Conservation (phyloP, 371 early-diverging fungal species). For the Mortierella sp. region DNA sequence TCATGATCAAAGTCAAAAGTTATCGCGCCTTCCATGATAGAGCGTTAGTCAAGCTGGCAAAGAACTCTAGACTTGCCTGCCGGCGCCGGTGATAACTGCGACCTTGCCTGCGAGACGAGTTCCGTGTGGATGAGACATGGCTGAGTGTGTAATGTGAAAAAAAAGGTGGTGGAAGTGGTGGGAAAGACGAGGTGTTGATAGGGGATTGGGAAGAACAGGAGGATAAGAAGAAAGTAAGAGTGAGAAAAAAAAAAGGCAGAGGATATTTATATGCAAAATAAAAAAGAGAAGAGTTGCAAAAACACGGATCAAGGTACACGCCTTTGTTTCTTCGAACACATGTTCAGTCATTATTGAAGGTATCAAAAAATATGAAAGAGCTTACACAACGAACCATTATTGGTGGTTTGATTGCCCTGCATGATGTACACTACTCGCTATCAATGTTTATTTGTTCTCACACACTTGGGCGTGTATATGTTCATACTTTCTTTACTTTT, state of each 20-base stretch:
- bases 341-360: background rate
- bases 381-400: too few relatives aligned
- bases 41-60: background rate
- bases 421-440: too few relatives aligned
- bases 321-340: background rate
- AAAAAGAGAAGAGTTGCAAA: too few relatives aligned
- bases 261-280: conserved; percentile 13
- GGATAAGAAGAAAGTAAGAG: background rate
- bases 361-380: too few relatives aligned
- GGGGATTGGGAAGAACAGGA: background rate
- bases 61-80: conserved; percentile 63
- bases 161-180: background rate
- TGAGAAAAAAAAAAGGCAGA: conserved; percentile 1
- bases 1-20: background rate
- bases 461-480: too few relatives aligned
- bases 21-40: too few relatives aligned
- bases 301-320: background rate
- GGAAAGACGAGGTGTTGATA: background rate
- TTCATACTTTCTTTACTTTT: too few relatives aligned
- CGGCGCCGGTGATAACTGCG: conserved; percentile 90
- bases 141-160: background rate
- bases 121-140: conserved; percentile 47
- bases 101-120: conserved; percentile 77
- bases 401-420: too few relatives aligned
- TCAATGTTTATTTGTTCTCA: too few relatives aligned